Conservation (phyloP, 164 flowering plant genomes). For the Chloranthus sessilifolius region DNA sequence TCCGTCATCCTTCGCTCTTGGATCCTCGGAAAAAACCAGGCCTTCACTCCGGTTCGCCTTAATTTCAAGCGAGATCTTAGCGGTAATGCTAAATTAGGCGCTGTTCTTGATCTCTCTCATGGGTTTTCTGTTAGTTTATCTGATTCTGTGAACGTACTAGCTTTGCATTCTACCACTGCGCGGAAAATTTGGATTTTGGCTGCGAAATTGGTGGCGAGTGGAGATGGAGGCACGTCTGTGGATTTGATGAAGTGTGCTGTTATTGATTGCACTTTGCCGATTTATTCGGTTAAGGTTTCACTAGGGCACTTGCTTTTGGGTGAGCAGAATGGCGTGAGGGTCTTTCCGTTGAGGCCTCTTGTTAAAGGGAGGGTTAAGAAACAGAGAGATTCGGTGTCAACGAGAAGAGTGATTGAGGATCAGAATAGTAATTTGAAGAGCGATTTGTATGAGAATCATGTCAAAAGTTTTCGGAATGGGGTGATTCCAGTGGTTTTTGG, state of each 20-base stretch:
- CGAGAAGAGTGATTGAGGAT: constrained; percentile 5
- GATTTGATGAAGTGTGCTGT: constrained; percentile 75
- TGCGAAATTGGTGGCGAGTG: constrained; percentile 32
- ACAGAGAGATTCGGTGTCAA: constrained; percentile 5
- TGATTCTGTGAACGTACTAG: constrained; percentile 55
- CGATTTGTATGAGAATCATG: constrained; percentile 9
- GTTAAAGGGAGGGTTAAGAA: constrained; percentile 49
- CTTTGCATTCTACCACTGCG: constrained; percentile 50
- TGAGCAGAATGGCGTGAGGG: constrained; percentile 77
- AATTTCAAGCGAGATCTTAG: constrained; percentile 32
- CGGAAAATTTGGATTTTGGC: constrained; percentile 62
- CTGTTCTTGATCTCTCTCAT: constrained; percentile 41
- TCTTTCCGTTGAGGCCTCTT: constrained; percentile 51
- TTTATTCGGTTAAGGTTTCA: constrained; percentile 43
- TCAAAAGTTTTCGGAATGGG: constrained; percentile 33
- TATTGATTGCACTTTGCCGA: constrained; percentile 54
- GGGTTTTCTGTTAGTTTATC: constrained; percentile 52
- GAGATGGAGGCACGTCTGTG: constrained; percentile 27
- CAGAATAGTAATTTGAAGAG: constrained; percentile 4
- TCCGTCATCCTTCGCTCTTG: constrained; percentile 52
- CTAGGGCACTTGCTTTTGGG: constrained; percentile 65
- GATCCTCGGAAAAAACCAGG: constrained; percentile 20
- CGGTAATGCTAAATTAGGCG: constrained; percentile 37
- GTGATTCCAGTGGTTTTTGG: constrained; percentile 13
- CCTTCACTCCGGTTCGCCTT: constrained; percentile 31